These are phyloP conservation scores for Aureobasidium subglaciale DNA, from an alignment of 2,329 filamentous ascomycete genomes.

Conservation along the genomic window DNA sequence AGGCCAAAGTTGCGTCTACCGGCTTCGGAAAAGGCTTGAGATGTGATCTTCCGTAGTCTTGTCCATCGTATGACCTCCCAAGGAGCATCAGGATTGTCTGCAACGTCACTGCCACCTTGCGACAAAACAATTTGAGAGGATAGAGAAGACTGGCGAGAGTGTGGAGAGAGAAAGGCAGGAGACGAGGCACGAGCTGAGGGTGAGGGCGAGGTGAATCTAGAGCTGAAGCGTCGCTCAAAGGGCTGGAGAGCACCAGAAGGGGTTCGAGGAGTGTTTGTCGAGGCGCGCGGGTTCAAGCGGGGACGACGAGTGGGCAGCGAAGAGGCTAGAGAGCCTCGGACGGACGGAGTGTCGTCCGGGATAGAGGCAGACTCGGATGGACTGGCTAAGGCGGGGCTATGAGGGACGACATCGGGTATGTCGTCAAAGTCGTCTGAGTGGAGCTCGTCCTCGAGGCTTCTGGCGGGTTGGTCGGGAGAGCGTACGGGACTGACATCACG, in stretches of 20 bases:
- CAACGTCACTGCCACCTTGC: conserved; percentile 45
- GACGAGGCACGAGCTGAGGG: conserved; percentile 57
- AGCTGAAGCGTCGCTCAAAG: conserved; percentile 91
- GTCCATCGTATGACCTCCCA: conserved; percentile 99
- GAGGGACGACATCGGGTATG: conserved; percentile 20
- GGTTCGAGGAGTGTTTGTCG: conserved; percentile 59
- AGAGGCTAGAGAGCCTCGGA: conserved; percentile 56
- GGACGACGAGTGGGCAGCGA: conserved; percentile 51
- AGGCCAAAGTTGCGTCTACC: conserved; percentile 88
- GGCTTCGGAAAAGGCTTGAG: conserved; percentile 84
- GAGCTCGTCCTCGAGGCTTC: conserved; percentile 16
- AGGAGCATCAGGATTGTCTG: conserved; percentile 59
- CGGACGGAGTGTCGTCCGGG: conserved; percentile 76
- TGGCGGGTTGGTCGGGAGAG: background rate
- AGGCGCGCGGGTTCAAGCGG: conserved; percentile 43
- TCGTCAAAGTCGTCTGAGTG: conserved; percentile 17
- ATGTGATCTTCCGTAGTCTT: conserved; percentile 79
- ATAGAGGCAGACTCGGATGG: conserved; percentile 59
- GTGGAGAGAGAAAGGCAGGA: conserved; percentile 63
- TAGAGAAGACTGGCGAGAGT: conserved; percentile 75
- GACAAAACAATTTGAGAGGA: conserved; percentile 59
- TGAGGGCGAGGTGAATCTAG: conserved; percentile 56
- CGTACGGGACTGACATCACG: background rate
- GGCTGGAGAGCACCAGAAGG: conserved; percentile 80
- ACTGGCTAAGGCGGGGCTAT: conserved; percentile 46